phyloP scores from a whole-genome alignment of 306 rosid species.

The Dalbergia oliveri region DNA sequence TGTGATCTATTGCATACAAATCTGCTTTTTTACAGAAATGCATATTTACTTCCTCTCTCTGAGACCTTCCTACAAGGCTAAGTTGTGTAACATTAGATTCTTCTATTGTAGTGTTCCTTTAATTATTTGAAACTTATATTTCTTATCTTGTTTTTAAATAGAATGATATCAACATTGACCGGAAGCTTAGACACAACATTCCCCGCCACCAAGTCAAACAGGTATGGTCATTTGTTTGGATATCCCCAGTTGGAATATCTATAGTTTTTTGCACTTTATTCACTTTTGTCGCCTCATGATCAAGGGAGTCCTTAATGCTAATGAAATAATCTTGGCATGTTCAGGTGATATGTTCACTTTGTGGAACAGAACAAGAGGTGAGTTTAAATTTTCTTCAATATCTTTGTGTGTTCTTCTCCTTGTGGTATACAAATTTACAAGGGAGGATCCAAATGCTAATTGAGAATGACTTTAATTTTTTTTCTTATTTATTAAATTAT shows the following conservation, averaged over 20 bases:
- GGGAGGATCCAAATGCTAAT: conserved; percentile 9
- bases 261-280: background rate
- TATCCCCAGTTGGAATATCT: background rate
- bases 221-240: conserved; percentile 45
- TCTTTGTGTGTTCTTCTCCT: background rate
- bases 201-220: conserved; percentile 79
- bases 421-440: background rate
- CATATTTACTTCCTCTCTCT: background rate
- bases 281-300: background rate
- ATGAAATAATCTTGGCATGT: conserved; percentile 21
- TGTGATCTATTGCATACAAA: background rate
- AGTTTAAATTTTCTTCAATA: conserved; percentile 41
- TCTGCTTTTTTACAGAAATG: background rate
- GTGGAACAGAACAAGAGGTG: conserved; percentile 90
- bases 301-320: conserved; percentile 31
- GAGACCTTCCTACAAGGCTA: background rate
- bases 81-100: background rate
- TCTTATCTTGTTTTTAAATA: conserved; percentile 37
- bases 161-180: conserved; percentile 72
- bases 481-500: conserved; percentile 2
- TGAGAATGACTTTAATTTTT: background rate
- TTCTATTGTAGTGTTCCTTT: background rate
- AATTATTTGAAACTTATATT: conserved; percentile 12
- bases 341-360: conserved; percentile 86
- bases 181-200: conserved; percentile 75